phyloP scores from a whole-genome alignment of 495 filamentous ascomycete species.

The Glarea lozoyensis region DNA sequence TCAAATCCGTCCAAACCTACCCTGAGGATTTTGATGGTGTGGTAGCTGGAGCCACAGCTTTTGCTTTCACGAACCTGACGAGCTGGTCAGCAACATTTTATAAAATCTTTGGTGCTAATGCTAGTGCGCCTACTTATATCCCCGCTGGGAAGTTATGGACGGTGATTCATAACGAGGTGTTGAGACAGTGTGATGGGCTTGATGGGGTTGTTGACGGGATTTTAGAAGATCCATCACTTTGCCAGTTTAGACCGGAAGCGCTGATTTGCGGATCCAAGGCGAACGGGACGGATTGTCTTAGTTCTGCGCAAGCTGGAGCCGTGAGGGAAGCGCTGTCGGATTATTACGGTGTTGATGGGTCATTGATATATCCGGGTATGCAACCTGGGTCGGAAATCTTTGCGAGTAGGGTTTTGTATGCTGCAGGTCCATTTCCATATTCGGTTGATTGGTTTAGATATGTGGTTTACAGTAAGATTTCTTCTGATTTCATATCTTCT shows the following conservation, averaged over 20 bases:
- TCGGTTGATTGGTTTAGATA: slow-evolving; percentile 36
- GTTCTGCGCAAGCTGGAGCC: slow-evolving; percentile 43
- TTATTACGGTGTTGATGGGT: slow-evolving; percentile 34
- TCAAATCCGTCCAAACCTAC: slow-evolving; percentile 42
- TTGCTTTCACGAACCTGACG: slow-evolving; percentile 39
- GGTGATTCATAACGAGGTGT: slow-evolving; percentile 45
- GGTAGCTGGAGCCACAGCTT: slow-evolving; percentile 47
- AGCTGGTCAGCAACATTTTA: slow-evolving; percentile 33
- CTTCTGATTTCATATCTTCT: not conserved
- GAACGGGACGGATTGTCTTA: slow-evolving; percentile 41
- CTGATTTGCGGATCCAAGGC: slow-evolving; percentile 39
- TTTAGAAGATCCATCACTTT: slow-evolving; percentile 52
- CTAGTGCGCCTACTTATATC: slow-evolving; percentile 23
- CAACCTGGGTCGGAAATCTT: slow-evolving; percentile 26
- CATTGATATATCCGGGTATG: slow-evolving; percentile 43
- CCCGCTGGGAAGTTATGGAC: slow-evolving; percentile 34
- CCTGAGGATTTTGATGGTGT: slow-evolving; percentile 58
- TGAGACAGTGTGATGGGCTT: slow-evolving; percentile 55
- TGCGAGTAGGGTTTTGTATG: slow-evolving; percentile 17
- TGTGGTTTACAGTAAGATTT: slow-evolving; percentile 35
- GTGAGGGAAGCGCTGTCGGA: slow-evolving; percentile 39
- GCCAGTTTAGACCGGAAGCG: slow-evolving; percentile 42
- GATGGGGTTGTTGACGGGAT: slow-evolving; percentile 58
- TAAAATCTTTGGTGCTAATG: slow-evolving; percentile 31
- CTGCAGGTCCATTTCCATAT: slow-evolving; percentile 12